Evolutionary conservation across 176 grass and related monocot species (phyloP).

Genomic region (Chloris gayana): DNA sequence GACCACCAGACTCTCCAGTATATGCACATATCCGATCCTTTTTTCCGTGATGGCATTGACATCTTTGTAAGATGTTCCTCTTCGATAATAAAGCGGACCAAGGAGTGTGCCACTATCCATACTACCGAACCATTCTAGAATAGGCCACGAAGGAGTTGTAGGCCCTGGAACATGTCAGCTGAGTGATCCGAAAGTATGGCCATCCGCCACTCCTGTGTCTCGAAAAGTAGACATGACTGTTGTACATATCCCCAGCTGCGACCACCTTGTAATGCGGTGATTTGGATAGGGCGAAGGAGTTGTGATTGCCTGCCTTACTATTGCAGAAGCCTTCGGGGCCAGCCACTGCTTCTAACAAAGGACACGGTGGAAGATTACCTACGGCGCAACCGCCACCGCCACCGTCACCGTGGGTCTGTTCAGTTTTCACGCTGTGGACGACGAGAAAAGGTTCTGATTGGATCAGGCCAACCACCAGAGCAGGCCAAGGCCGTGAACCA

Average conservation of each 20-base stretch:
- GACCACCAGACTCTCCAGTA: neutral
- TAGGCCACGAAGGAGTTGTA: neutral
- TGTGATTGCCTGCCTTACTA: too few species aligned
- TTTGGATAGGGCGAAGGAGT: neutral
- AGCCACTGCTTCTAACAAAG: too few species aligned
- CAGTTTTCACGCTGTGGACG: too few species aligned
- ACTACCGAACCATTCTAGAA: neutral
- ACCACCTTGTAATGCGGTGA: neutral
- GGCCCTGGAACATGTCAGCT: neutral
- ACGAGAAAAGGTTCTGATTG: too few species aligned
- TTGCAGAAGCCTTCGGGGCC: too few species aligned
- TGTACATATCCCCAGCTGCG: neutral
- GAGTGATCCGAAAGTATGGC: neutral
- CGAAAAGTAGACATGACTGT: neutral
- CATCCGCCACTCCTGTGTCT: neutral
- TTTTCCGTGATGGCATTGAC: neutral
- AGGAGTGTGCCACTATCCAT: neutral
- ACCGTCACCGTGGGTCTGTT: too few species aligned
- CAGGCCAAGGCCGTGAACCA: too few species aligned
- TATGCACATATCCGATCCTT: neutral
- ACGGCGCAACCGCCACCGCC: too few species aligned
- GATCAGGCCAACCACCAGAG: too few species aligned
- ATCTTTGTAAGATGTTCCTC: neutral
- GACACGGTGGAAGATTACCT: too few species aligned
- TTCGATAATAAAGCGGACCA: neutral